Percentiles rank a stretch among this genome's conserved stretches.
Conservation (phyloP, 2,329 filamentous ascomycete species). For the Metarhizium robertsii region DNA sequence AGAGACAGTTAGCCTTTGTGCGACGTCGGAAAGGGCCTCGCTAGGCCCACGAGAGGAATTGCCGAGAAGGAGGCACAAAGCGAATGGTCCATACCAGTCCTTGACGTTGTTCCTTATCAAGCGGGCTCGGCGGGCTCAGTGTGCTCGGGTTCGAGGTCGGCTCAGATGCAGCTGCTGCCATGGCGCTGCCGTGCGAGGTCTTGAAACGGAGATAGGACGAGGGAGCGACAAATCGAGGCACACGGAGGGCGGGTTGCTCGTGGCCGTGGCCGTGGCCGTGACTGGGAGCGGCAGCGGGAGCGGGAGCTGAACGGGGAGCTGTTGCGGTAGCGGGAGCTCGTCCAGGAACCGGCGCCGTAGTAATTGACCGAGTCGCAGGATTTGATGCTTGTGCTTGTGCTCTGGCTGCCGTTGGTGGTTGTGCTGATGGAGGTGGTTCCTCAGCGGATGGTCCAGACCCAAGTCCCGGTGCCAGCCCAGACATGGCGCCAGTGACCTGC, state of each 20-base stretch:
- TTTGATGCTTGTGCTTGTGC: neutral
- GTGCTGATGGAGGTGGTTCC: conserved; percentile 2
- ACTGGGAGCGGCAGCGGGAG: neutral
- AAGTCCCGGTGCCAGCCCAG: neutral
- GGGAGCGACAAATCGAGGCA: conserved; percentile 50
- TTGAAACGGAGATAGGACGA: conserved; percentile 46
- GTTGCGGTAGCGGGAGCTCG: conserved; percentile 2
- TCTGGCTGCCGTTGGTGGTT: neutral
- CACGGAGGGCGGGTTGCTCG: conserved; percentile 14
- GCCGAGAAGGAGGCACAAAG: conserved; percentile 2
- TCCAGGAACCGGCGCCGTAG: neutral
- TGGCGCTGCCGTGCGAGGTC: conserved; percentile 23
- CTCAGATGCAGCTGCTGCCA: conserved; percentile 19
- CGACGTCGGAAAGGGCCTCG: neutral
- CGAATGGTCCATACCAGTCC: conserved; percentile 50
- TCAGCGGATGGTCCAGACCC: conserved; percentile 4
- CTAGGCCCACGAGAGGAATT: neutral
- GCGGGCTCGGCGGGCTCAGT: conserved; percentile 44
- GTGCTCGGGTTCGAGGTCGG: conserved; percentile 10
- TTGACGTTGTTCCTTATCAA: conserved; percentile 70
- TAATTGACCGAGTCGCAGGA: neutral
- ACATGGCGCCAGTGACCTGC: conserved; percentile 8
- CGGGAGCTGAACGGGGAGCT: neutral
- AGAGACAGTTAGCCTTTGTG: conserved; percentile 10
- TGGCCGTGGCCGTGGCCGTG: neutral